Evolutionary conservation across 2,329 filamentous ascomycete species (phyloP).

Genomic region (Pyrenochaeta sp.): DNA sequence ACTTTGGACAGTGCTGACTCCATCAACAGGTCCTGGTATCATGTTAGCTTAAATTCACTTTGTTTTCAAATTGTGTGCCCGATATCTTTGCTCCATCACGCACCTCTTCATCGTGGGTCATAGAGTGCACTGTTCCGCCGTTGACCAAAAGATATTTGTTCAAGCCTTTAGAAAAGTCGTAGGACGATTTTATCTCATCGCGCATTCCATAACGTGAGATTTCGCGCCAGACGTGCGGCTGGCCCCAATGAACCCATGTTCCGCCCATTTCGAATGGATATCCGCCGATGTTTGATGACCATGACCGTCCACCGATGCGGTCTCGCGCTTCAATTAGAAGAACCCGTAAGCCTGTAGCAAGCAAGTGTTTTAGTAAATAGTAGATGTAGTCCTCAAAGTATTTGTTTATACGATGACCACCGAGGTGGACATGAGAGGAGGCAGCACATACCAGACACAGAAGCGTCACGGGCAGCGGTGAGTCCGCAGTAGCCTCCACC

Average conservation of each 20-base stretch:
- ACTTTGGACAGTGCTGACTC: conserved; percentile 53
- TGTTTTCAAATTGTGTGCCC: too few species aligned
- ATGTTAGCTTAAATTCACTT: too few species aligned
- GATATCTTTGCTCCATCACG: too few species aligned
- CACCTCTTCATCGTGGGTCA: conserved; percentile 55
- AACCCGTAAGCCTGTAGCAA: conserved; percentile 32
- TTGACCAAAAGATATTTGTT: conserved; percentile 53
- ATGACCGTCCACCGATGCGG: conserved; percentile 54
- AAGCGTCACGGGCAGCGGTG: conserved; percentile 31
- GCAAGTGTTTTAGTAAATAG: too few species aligned
- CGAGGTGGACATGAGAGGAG: too few species aligned
- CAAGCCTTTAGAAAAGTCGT: conserved; percentile 53
- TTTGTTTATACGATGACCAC: too few species aligned
- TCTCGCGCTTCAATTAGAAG: conserved; percentile 51
- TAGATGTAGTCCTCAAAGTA: too few species aligned
- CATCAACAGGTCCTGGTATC: too few species aligned
- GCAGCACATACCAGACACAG: too few species aligned
- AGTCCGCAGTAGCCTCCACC: conserved; percentile 35
- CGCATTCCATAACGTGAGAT: conserved; percentile 56
- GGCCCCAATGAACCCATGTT: conserved; percentile 48
- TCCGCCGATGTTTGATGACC: conserved; percentile 47
- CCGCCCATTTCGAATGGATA: conserved; percentile 53
- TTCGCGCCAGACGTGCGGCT: conserved; percentile 43
- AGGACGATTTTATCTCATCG: conserved; percentile 37
- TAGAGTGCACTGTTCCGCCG: conserved; percentile 32